phyloP scores from a whole-genome alignment of 164 flowering plant species.

The Chimonanthus salicifolius region DNA sequence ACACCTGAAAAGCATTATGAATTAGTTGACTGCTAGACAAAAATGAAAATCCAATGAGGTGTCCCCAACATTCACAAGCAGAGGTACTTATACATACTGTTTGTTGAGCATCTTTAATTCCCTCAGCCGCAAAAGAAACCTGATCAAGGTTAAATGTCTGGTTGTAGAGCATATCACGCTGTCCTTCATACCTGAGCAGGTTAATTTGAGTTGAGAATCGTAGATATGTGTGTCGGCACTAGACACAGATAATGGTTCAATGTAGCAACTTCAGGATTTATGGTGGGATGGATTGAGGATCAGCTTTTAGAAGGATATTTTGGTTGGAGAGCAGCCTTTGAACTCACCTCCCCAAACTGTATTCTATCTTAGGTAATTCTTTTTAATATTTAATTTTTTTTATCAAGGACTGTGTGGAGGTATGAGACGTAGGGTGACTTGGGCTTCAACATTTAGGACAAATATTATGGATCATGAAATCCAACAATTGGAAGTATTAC shows the following conservation, averaged over 20 bases:
- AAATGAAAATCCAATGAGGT: background rate
- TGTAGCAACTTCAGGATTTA: background rate
- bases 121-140: constrained; percentile 94
- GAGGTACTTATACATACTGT: constrained; percentile 52
- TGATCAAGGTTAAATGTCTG: constrained; percentile 98
- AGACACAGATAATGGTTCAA: background rate
- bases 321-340: too few species aligned
- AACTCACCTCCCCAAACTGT: too few species aligned
- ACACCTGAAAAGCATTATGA: constrained; percentile 47
- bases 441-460: too few species aligned
- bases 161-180: constrained; percentile 96
- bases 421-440: too few species aligned
- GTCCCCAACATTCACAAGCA: background rate
- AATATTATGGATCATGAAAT: too few species aligned
- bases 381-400: too few species aligned
- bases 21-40: background rate
- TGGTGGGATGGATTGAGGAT: too few species aligned
- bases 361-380: too few species aligned
- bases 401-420: too few species aligned
- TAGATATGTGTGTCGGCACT: background rate
- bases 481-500: too few species aligned
- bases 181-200: constrained; percentile 87
- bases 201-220: background rate
- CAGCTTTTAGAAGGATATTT: too few species aligned
- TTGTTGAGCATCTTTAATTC: constrained; percentile 95